Evolutionary conservation across 2,329 filamentous ascomycete species (phyloP).

Genomic region (Claviceps humidiphila): DNA sequence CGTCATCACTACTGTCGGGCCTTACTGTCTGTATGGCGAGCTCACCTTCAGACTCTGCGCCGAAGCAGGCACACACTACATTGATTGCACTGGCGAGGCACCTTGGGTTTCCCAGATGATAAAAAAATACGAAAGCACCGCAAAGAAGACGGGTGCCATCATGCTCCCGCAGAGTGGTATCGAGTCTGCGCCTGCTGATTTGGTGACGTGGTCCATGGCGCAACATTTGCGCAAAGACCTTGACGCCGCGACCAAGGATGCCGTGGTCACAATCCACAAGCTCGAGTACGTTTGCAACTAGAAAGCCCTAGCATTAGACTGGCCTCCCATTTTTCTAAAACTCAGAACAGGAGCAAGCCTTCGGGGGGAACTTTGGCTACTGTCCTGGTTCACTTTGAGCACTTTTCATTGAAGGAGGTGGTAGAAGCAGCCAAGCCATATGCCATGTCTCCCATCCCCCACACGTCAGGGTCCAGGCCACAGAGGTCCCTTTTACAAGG

Average conservation of each 20-base stretch:
- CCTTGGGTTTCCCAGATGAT: constrained; percentile 48
- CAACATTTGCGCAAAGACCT: constrained; percentile 36
- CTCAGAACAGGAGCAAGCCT: constrained; percentile 20
- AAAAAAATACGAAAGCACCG: constrained; percentile 39
- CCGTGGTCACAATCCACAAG: constrained; percentile 35
- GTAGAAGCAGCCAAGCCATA: constrained; percentile 34
- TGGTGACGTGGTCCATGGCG: constrained; percentile 41
- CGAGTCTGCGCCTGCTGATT: constrained; percentile 49
- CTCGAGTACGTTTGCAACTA: constrained; percentile 20
- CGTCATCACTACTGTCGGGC: constrained; percentile 46
- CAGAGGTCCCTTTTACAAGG: constrained; percentile 24
- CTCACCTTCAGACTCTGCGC: constrained; percentile 48
- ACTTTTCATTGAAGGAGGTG: constrained; percentile 35
- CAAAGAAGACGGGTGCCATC: constrained; percentile 40
- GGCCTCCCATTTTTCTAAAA: neutral
- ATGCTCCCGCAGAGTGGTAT: constrained; percentile 49
- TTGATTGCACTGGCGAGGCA: constrained; percentile 49
- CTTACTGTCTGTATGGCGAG: constrained; percentile 44
- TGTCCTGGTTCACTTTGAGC: constrained; percentile 44
- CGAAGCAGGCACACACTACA: constrained; percentile 48
- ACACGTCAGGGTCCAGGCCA: constrained; percentile 20
- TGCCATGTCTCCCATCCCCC: constrained; percentile 42
- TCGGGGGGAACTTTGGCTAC: constrained; percentile 61
- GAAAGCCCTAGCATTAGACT: neutral
- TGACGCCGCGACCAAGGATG: constrained; percentile 36